Base-by-base conservation (phyloP, 495 filamentous ascomycete species). In the Bombardia bombarda region DNA sequence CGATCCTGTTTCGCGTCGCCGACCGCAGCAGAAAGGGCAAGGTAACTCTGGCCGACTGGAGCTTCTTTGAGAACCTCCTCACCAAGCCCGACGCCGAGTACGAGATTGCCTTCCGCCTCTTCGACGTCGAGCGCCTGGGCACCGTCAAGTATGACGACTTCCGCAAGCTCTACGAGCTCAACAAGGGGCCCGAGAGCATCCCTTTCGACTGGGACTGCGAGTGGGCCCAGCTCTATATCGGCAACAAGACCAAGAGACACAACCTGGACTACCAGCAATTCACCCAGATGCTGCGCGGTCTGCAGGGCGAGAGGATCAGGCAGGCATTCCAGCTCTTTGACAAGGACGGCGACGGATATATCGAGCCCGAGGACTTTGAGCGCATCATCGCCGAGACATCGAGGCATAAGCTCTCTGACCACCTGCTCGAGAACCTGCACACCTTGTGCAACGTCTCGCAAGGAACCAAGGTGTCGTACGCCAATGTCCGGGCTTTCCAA, bases 131-230 rank as follows among this genome's bases (percentile, higher is more conserved):
- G 20, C 79, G 85, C 26, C 83, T 76, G 17, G 92, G 92, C 3
- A 74, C 69, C 17, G 86, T 98, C 53, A 88, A 86, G 53, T 95
- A 87, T 52, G 86, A 93, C 1, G 77, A 87, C 53, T 88, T 98
- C 63, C 74, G 83, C 53, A 71, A 74, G 25, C 72, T 89, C 25
- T 95, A 90, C 62, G 81, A 87, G 55, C 68, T 76, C 51, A 92
- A 90, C 73, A 94, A 88, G 69, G 82, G 79, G 2, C 65, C 76
- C 2, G 74, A 84, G 24, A 86, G 74, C 54, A 85, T 98, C 40
- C 90, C 93, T 2, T 98, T 98, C 50, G 82, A 98, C 58, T 98
- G 92, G 92, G 82, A 87, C 60, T 90, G 84, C 39, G 87, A 94
- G 63, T 98, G 92, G 92, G 90, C 87, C n/a, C 86, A 80, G 38